Percentiles rank a stretch among this genome's conserved stretches.
Evolutionary conservation across 768 basidiomycete species (phyloP).

Genomic region (Boletus huronensis): DNA sequence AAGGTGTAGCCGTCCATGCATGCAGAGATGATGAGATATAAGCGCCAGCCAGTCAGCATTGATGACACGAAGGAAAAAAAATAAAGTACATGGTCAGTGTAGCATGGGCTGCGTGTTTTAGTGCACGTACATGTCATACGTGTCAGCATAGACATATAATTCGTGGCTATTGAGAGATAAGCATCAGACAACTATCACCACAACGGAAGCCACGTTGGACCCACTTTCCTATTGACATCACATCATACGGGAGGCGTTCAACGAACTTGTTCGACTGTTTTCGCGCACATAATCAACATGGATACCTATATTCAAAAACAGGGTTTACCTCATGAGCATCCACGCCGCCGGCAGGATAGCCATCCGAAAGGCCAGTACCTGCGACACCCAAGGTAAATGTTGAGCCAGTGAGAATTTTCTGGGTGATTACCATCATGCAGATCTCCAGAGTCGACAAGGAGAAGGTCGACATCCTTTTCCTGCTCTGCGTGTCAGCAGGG

Average conservation of each 20-base stretch:
- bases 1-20: not conserved
- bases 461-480: constrained; percentile 74
- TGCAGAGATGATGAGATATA: not conserved
- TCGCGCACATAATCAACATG: not conserved
- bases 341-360: constrained; percentile 63
- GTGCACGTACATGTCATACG: constrained; percentile 57
- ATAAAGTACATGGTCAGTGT: constrained; percentile 3
- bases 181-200: not conserved
- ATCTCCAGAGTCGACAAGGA: constrained; percentile 82
- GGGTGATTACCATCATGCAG: constrained; percentile 55
- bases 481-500: constrained; percentile 19
- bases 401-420: not conserved
- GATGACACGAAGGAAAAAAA: not conserved
- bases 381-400: constrained; percentile 7
- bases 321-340: constrained; percentile 64
- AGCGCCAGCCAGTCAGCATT: not conserved
- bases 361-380: constrained; percentile 79
- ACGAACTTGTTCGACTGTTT: constrained; percentile 72
- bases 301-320: not conserved
- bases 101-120: not conserved
- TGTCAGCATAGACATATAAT: constrained; percentile 65
- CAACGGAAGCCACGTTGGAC: constrained; percentile 22
- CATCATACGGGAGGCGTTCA: constrained; percentile 70
- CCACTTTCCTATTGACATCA: constrained; percentile 82
- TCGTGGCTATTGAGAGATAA: constrained; percentile 58